phyloP scores from a whole-genome alignment of 108 stramenopile species.

The Stephanodiscus minutulus region DNA sequence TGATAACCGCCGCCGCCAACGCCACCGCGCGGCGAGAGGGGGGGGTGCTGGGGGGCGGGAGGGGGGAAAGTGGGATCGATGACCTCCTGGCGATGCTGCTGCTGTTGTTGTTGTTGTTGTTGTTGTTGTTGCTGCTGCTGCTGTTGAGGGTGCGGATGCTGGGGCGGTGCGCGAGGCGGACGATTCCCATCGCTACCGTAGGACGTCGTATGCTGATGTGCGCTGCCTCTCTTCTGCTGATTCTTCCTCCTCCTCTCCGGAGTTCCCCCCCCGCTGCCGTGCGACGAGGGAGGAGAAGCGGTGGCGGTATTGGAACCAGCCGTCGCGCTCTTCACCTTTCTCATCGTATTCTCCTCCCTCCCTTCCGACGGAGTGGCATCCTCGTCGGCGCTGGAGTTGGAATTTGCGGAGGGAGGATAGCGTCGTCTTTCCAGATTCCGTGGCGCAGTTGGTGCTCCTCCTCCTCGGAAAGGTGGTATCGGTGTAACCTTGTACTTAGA shows the following conservation, averaged over 20 bases:
- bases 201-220: background rate
- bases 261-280: background rate
- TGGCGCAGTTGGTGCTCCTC: background rate
- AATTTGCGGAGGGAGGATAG: background rate
- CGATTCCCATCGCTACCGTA: background rate
- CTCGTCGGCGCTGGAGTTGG: background rate
- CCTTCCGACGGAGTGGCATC: background rate
- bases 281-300: background rate
- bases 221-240: background rate
- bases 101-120: slow-evolving; percentile 6
- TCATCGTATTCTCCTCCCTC: background rate
- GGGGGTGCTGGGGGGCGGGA: background rate
- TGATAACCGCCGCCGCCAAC: slow-evolving; percentile 27
- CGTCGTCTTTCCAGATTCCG: background rate
- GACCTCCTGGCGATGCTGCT: slow-evolving; percentile 16
- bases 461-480: slow-evolving; percentile 33
- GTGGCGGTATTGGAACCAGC: background rate
- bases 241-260: background rate
- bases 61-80: slow-evolving; percentile 22
- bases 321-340: background rate
- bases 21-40: slow-evolving; percentile 2
- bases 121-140: slow-evolving; percentile 10
- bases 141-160: slow-evolving; percentile 3
- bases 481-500: slow-evolving; percentile 28
- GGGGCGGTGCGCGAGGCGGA: slow-evolving; percentile 1